Conservation (phyloP, 768 basidiomycete species). For the Pisolithus albus region DNA sequence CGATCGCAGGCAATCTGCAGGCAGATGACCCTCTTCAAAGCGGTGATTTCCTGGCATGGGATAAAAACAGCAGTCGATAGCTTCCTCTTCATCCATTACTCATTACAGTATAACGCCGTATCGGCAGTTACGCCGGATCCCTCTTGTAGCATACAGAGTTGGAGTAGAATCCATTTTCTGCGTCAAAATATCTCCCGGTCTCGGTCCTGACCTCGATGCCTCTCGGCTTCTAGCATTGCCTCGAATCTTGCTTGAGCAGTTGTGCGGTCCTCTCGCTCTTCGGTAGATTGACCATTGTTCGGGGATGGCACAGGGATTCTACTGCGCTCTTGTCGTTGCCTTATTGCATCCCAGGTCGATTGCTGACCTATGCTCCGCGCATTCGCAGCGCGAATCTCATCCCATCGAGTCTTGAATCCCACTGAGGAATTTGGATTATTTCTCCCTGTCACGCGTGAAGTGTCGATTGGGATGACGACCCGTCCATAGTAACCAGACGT, state of each 20-base stretch:
- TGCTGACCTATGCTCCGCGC: constrained; percentile 29
- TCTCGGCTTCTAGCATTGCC: constrained; percentile 52
- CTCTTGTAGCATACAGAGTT: constrained; percentile 10
- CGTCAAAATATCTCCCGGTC: constrained; percentile 7
- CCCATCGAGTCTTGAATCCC: constrained; percentile 44
- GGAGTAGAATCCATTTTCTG: not conserved
- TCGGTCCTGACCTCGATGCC: constrained; percentile 30
- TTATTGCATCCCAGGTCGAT: constrained; percentile 65
- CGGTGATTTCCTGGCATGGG: not conserved
- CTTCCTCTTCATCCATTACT: not conserved
- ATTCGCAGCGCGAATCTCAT: constrained; percentile 56
- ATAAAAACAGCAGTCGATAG: not conserved
- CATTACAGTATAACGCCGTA: not conserved
- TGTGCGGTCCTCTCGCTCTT: constrained; percentile 29
- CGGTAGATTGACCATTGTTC: constrained; percentile 1
- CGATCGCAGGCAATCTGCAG: not conserved
- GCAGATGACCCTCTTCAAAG: not conserved
- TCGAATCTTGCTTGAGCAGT: constrained; percentile 53
- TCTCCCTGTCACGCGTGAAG: not conserved
- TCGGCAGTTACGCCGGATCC: constrained; percentile 12
- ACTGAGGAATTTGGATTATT: not conserved
- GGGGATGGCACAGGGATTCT: constrained; percentile 12
- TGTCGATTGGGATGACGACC: not conserved
- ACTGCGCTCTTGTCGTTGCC: constrained; percentile 47
- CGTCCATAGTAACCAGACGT: constrained; percentile 1